Evolutionary conservation across 306 rosid species (phyloP).

Genomic region (Quercus variabilis): DNA sequence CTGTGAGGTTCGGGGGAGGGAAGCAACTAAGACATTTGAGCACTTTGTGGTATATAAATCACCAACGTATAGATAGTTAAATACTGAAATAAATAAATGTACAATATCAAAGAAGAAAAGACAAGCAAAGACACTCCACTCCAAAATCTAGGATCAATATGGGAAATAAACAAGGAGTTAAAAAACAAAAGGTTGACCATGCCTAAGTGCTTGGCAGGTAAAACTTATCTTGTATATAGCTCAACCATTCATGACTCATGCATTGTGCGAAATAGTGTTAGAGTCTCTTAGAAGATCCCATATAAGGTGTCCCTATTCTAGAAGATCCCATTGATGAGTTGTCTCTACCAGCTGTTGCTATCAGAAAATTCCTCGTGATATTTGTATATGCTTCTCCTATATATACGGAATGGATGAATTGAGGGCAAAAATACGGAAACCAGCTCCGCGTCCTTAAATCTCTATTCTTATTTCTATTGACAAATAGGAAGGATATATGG

Average conservation of each 20-base stretch:
- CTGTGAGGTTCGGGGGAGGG: neutral
- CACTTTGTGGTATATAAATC: neutral
- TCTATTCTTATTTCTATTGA: no score
- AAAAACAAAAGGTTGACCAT: neutral
- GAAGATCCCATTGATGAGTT: no score
- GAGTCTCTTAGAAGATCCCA: no score
- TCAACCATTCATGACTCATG: neutral
- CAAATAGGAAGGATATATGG: neutral
- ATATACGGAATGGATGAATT: no score
- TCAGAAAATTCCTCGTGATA: no score
- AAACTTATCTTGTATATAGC: neutral
- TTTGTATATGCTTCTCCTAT: no score
- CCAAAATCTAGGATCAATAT: neutral
- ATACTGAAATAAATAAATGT: neutral
- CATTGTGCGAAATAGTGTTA: neutral
- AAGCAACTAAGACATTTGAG: neutral
- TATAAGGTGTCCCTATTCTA: no score
- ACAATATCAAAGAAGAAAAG: neutral
- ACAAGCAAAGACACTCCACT: neutral
- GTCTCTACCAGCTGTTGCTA: no score
- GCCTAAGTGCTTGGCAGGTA: neutral
- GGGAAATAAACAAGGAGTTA: neutral
- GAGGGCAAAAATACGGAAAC: no score
- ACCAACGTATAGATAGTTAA: neutral
- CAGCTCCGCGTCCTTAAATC: no score